Evolutionary conservation across 2,329 filamentous ascomycete genomes (phyloP), one percentile per base, ranked within the genome.

Genomic region (Thelonectria rubi): DNA sequence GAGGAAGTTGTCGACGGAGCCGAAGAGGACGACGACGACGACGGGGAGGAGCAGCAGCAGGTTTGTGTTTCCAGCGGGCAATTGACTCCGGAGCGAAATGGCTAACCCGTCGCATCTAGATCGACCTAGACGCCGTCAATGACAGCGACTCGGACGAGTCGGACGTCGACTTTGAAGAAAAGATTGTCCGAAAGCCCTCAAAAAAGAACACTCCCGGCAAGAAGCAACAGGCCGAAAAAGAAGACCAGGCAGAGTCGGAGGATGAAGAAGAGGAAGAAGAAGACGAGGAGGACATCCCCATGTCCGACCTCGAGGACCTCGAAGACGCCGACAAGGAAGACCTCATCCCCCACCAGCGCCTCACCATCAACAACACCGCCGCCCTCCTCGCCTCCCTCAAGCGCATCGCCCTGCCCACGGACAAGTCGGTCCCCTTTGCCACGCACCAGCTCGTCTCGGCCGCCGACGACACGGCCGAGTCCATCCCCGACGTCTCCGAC

Each of bases 291-390:
- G 93, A 96, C 67, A 93, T 97, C 46, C 90, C 94, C 4, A 86
- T 97, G 66, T 97, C 93, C 32, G 94, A 97, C 71, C 88, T 95
- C 53, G 91, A 92, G 71, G 91, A 92, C 54, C 80, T 88, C 26
- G 81, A 91, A 55, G 92, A 91, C 18, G 91, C 92, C 65, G 93
- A 96, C 72, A 90, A 88, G 71, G 92, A 92, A 78, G 94, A 97
- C 74, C 86, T 97, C 42, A 88, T 97, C 64, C 92, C 93, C 15
- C 91, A 97, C 80, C 93, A 95, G 76, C 91, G 93, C 71, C 89
- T 97, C 68, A 97, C 94, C 55, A 98, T 98, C 81, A 97, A 99
- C 86, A 99, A 99, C 82, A 94, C 91, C 55, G 84, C 91, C 67
- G 95, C 94, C 34, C 91, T 99, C 53, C 86, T 88, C 67, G 84